Evolutionary conservation across 2,329 filamentous ascomycete genomes (phyloP).

Genomic region (Stachybotrys chlorohalonatus): DNA sequence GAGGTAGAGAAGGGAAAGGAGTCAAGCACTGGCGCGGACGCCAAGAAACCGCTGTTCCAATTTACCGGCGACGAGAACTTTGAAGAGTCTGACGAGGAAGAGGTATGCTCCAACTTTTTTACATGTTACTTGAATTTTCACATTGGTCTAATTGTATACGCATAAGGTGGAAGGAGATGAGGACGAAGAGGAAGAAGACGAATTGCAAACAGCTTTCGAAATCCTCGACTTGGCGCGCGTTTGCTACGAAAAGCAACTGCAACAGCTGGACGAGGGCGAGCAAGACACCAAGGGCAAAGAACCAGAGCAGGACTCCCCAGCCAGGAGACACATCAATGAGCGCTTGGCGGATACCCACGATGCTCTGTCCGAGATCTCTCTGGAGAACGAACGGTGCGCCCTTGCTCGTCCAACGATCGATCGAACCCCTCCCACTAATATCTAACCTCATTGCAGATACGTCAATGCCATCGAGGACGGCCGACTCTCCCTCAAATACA

Average conservation of each 20-base stretch:
- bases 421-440: background rate
- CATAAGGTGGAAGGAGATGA: slow-evolving; percentile 15
- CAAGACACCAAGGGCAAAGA: slow-evolving; percentile 34
- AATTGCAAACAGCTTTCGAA: slow-evolving; percentile 72
- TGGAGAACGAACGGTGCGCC: slow-evolving; percentile 77
- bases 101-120: slow-evolving; percentile 12
- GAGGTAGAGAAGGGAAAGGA: slow-evolving; percentile 28
- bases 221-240: slow-evolving; percentile 73
- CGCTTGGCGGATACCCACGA: slow-evolving; percentile 89
- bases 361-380: slow-evolving; percentile 88
- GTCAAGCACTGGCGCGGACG: slow-evolving; percentile 21
- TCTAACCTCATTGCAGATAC: slow-evolving; percentile 43
- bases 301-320: slow-evolving; percentile 28
- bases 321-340: slow-evolving; percentile 61
- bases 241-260: slow-evolving; percentile 49
- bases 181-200: slow-evolving; percentile 57
- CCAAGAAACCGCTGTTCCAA: slow-evolving; percentile 75
- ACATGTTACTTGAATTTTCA: background rate
- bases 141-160: background rate
- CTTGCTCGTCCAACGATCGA: background rate
- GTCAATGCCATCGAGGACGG: slow-evolving; percentile 79
- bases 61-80: slow-evolving; percentile 94
- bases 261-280: slow-evolving; percentile 24
- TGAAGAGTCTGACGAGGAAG: slow-evolving; percentile 69
- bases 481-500: slow-evolving; percentile 66